Conservation (phyloP, 352 stramenopile species). For the Phytophthora citricola region DNA sequence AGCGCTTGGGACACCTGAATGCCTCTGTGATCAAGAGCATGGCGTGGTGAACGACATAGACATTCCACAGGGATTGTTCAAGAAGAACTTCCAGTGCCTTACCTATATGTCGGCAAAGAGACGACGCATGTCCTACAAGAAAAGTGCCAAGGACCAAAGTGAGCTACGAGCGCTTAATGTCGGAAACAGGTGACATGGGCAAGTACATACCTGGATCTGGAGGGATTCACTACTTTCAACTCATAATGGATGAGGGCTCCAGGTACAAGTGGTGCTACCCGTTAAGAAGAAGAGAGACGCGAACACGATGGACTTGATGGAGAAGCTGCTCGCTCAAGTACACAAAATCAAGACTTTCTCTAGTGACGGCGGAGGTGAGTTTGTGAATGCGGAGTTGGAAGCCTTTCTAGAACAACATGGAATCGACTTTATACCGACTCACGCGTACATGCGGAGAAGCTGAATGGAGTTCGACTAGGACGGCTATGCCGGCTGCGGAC, state of each 20-base stretch:
- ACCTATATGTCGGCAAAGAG: neutral
- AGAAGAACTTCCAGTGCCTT: neutral
- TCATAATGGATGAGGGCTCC: constrained; percentile 16
- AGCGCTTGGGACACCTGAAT: neutral
- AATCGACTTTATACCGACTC: neutral
- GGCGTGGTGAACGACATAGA: neutral
- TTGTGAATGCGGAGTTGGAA: neutral
- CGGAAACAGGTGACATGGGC: neutral
- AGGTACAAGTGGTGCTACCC: constrained; percentile 15
- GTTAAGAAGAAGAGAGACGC: constrained; percentile 8
- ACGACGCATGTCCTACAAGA: neutral
- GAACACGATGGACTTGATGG: constrained; percentile 4
- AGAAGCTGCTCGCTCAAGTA: neutral
- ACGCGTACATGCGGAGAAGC: constrained; percentile 12
- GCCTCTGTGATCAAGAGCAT: neutral
- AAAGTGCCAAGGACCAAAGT: neutral
- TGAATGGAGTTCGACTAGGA: constrained; percentile 4
- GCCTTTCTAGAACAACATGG: neutral
- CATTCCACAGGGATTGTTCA: neutral
- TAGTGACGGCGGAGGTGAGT: constrained; percentile 19
- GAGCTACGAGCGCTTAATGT: neutral
- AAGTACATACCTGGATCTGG: neutral
- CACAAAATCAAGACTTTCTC: constrained; percentile 8
- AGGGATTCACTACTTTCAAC: constrained; percentile 10
- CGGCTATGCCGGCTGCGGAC: constrained; percentile 8